A percentile compares a stretch with the other conserved stretches of the same genome.
These are phyloP conservation scores for Puccinia triticina DNA, from an alignment of 1,284 basidiomycete species.

Conservation along the genomic window DNA sequence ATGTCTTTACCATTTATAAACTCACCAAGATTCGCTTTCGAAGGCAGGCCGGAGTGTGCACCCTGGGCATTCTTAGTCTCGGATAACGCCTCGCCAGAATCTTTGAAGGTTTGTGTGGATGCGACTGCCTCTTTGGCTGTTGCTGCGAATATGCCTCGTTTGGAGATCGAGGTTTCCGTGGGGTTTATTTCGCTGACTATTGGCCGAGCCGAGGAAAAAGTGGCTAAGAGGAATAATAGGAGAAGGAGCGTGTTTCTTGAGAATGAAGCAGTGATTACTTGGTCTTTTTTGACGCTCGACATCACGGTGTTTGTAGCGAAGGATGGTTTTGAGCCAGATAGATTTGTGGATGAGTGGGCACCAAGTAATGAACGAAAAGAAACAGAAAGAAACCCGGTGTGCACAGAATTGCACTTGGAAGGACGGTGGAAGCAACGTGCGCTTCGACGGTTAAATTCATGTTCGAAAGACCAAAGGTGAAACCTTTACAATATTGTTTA, in stretches of 20 bases:
- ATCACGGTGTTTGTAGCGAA: not conserved
- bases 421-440: not conserved
- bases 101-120: not conserved
- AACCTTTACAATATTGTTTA: not conserved
- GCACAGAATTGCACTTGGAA: not conserved
- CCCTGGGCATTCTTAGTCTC: not conserved
- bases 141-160: not conserved
- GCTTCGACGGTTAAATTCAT: not conserved
- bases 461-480: not conserved
- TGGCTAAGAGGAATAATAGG: not conserved
- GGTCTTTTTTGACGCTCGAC: not conserved
- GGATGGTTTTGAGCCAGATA: not conserved
- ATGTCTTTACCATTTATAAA: not conserved
- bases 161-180: not conserved
- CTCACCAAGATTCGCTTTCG: not conserved
- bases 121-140: not conserved
- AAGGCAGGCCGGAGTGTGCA: too few relatives aligned
- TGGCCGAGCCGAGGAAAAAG: not conserved
- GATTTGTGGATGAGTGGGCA: not conserved
- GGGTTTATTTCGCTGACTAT: not conserved
- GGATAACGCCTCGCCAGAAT: not conserved
- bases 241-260: not conserved
- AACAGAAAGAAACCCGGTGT: not conserved
- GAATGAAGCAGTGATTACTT: not conserved
- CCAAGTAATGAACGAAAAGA: not conserved